phyloP scores from a whole-genome alignment of 352 stramenopile species.

The Phytophthora pluvialis region DNA sequence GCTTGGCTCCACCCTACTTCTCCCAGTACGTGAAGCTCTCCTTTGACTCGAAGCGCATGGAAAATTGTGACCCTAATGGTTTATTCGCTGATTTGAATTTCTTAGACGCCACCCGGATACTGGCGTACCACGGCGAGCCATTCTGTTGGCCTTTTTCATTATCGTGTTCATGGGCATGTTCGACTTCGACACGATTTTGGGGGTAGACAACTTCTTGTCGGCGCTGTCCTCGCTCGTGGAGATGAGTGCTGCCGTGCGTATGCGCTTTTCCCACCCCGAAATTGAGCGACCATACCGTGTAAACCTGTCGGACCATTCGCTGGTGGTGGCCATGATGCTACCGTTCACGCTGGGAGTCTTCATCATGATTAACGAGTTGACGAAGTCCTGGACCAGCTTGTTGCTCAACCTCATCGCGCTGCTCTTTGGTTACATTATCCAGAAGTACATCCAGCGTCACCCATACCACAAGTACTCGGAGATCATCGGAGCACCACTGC shows the following conservation, averaged over 20 bases:
- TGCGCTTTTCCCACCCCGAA: conserved; percentile 79
- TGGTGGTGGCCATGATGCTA: conserved; percentile 67
- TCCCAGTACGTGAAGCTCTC: conserved; percentile 52
- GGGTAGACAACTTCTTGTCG: conserved; percentile 84
- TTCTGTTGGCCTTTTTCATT: conserved; percentile 77
- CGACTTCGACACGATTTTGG: conserved; percentile 84
- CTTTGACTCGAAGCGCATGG: neutral
- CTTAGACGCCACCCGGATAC: conserved; percentile 58
- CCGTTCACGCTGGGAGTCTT: conserved; percentile 61
- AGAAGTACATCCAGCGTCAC: conserved; percentile 70
- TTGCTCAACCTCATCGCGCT: conserved; percentile 62
- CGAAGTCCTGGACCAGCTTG: conserved; percentile 78
- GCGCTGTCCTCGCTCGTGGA: conserved; percentile 77
- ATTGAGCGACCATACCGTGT: conserved; percentile 80
- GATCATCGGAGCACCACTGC: conserved; percentile 42
- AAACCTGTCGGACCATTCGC: conserved; percentile 63
- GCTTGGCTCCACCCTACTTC: conserved; percentile 80
- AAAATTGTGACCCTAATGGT: neutral
- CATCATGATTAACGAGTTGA: conserved; percentile 83
- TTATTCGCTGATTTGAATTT: conserved; percentile 3
- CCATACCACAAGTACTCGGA: conserved; percentile 71
- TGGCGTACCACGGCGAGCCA: conserved; percentile 70
- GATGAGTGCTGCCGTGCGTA: conserved; percentile 76
- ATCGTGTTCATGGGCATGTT: conserved; percentile 84
- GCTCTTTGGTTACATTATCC: conserved; percentile 51